These are phyloP conservation scores for Tillandsia leiboldiana DNA, from an alignment of 176 grass and related monocot species.

Conservation along the genomic window DNA sequence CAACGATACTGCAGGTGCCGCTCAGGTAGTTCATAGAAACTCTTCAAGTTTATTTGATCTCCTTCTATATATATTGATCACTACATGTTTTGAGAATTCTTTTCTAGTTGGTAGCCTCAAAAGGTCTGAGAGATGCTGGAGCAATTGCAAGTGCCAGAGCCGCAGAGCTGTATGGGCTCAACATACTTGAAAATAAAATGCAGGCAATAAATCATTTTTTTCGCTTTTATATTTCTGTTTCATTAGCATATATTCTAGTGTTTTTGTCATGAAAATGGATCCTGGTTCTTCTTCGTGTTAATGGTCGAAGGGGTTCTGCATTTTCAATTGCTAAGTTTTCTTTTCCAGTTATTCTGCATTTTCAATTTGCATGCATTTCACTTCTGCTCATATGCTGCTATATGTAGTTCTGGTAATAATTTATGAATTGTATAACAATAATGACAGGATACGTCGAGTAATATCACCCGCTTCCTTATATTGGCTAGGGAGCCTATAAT, in stretches of 20 bases:
- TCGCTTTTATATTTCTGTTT: neutral
- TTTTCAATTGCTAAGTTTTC: too few relatives aligned
- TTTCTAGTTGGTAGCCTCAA: constrained; percentile 35
- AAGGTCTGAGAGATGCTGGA: constrained; percentile 42
- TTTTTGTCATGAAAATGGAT: too few relatives aligned
- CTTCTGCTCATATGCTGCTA: neutral
- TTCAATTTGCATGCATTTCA: neutral
- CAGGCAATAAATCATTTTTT: constrained; percentile 30
- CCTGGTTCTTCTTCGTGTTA: too few relatives aligned
- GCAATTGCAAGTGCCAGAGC: constrained; percentile 43
- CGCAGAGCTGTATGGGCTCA: constrained; percentile 38
- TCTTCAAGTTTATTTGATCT: constrained; percentile 1
- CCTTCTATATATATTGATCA: neutral
- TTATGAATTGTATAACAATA: neutral
- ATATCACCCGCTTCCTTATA: constrained; percentile 42
- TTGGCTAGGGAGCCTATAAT: constrained; percentile 35
- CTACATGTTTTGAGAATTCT: neutral
- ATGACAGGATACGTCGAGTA: constrained; percentile 38
- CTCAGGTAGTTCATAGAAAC: constrained; percentile 33
- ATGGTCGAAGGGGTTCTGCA: too few relatives aligned
- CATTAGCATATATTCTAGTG: neutral
- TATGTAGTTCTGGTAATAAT: neutral
- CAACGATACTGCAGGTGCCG: constrained; percentile 36
- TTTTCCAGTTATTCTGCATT: too few relatives aligned
- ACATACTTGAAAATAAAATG: constrained; percentile 38